Evolutionary conservation across 306 rosid genomes (phyloP).

Genomic region (Glycyrrhiza uralensis): DNA sequence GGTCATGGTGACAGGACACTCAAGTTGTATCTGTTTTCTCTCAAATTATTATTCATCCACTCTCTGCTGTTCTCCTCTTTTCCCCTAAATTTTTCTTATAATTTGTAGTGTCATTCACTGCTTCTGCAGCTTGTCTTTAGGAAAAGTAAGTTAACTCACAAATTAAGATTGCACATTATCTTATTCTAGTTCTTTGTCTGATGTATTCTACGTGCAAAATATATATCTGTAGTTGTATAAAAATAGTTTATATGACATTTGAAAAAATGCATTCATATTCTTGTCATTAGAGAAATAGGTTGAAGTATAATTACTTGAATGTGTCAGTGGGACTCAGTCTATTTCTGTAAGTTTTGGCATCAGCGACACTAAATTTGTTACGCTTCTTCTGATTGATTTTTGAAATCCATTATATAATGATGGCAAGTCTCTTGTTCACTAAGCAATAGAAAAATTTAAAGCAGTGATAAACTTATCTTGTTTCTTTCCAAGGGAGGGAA

Average conservation of each 20-base stretch:
- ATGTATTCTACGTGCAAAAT: neutral
- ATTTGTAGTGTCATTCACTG: neutral
- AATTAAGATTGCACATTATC: neutral
- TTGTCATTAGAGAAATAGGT: neutral
- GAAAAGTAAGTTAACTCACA: neutral
- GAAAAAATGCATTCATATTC: neutral
- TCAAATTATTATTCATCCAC: neutral
- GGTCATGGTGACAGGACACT: neutral
- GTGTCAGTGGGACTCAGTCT: too few relatives aligned
- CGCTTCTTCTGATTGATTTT: neutral
- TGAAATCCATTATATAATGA: neutral
- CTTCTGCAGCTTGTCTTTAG: neutral
- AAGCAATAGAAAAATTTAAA: neutral
- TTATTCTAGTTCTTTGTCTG: neutral
- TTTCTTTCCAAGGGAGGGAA: neutral
- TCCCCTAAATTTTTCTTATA: neutral
- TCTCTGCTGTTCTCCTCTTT: neutral
- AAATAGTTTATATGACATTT: neutral
- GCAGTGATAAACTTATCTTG: neutral
- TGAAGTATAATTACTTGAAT: too few relatives aligned
- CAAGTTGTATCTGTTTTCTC: neutral
- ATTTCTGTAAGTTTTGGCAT: too few relatives aligned
- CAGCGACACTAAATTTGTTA: neutral
- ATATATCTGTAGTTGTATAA: neutral
- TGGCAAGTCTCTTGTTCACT: neutral